Evolutionary conservation across 2,329 filamentous ascomycete genomes (phyloP), one percentile per base, ranked within the genome.

Genomic region (Trichoderma breve): DNA sequence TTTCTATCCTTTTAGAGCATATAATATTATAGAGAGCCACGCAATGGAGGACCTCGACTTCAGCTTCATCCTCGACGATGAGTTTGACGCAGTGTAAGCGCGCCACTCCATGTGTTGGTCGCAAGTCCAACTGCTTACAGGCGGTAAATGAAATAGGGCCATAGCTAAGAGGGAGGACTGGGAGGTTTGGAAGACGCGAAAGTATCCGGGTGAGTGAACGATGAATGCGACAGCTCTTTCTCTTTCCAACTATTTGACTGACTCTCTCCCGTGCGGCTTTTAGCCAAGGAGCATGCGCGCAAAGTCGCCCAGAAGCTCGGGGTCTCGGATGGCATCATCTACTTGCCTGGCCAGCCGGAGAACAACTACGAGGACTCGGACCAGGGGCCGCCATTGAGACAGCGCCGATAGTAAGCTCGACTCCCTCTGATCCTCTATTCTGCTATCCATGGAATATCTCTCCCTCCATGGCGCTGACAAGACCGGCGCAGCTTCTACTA

Each of bases 301-400:
- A 89, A 87, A 76, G 87, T 89, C 18, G 86, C 83, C 55, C 80
- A 83, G 28, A 83, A 87, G 75, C 83, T 90, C 15, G 84, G 81
- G 11, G 82, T 83, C 61, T 77, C 81, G 32, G 80, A 84, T 74
- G 88, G 88, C 71, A 80, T 90, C 76, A 83, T 90, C 76, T 90
- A 85, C 76, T 82, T 90, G 18, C 86, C 86, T 1, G 88, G 88
- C 26, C 84, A 87, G 75, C 79, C 83, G 2, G 84, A 86, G 32
- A 79, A 80, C 21, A 80, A 81, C n/a, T 89, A 85, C 74, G 87
- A 89, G 76, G 86, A 90, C 79, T 89, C 88, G 9, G 88, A 90
- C 75, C 86, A 87, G 80, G 84, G 84, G 0, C 86, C 85, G 26
- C 80, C 82, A 53, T 89, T 90, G 74, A 84, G 87, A 58, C 88